Percentiles rank a stretch among this genome's conserved stretches.
These are phyloP conservation scores for Trametes pubescens DNA, from an alignment of 1,284 basidiomycete genomes.

Conservation along the genomic window DNA sequence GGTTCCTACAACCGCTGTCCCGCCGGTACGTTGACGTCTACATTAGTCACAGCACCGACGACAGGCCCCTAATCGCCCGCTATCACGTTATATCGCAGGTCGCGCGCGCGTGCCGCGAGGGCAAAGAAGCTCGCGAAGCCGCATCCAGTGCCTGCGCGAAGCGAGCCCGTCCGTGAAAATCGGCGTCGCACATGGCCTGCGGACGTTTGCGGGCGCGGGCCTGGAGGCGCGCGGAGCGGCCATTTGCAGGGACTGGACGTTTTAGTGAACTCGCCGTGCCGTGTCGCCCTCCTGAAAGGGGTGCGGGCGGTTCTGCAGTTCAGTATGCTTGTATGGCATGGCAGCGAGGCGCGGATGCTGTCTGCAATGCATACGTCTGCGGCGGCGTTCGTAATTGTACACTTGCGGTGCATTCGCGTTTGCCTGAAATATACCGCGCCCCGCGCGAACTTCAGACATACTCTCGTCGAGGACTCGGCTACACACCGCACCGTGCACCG, in stretches of 20 bases:
- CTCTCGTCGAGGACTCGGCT: too few relatives aligned
- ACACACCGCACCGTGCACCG: too few relatives aligned
- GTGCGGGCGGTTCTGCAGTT: too few relatives aligned
- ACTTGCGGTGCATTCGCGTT: too few relatives aligned
- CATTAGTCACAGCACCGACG: background rate
- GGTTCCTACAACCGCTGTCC: too few relatives aligned
- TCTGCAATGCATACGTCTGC: too few relatives aligned
- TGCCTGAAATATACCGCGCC: too few relatives aligned
- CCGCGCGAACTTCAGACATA: too few relatives aligned
- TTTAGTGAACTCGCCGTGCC: background rate
- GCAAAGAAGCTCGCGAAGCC: background rate
- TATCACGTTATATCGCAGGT: background rate
- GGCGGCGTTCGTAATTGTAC: too few relatives aligned
- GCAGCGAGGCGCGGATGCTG: too few relatives aligned
- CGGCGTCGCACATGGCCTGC: constrained; percentile 25
- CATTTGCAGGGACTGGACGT: background rate
- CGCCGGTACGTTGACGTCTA: background rate
- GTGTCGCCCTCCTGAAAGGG: background rate
- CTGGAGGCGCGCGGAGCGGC: background rate
- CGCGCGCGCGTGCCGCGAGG: background rate
- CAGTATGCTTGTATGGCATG: too few relatives aligned
- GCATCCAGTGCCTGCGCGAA: constrained; percentile 11
- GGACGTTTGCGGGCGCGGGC: background rate
- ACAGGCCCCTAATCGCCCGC: background rate
- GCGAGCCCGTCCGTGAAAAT: constrained; percentile 31